Evolutionary conservation across 2,329 filamentous ascomycete genomes (phyloP).

Genomic region (Aureobasidium sp.): DNA sequence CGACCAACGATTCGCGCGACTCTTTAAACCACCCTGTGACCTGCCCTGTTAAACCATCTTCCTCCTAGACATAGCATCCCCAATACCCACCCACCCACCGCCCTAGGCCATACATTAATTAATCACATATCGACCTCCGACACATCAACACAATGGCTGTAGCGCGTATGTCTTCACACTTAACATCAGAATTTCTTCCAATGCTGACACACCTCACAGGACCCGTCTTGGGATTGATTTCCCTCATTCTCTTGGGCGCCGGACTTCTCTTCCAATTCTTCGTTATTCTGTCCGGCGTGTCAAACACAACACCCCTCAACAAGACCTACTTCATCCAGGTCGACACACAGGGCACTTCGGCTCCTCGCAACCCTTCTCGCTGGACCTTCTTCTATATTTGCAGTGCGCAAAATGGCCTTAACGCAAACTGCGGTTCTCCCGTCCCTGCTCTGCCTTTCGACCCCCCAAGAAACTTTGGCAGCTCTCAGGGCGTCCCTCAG

Average conservation of each 20-base stretch:
- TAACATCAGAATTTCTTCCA: constrained; percentile 34
- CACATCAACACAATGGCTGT: constrained; percentile 16
- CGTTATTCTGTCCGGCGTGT: constrained; percentile 54
- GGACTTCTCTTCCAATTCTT: constrained; percentile 59
- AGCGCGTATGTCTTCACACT: constrained; percentile 14
- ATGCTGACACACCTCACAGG: not conserved
- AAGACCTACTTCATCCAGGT: constrained; percentile 81
- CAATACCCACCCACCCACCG: not conserved
- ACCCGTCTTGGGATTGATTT: constrained; percentile 47
- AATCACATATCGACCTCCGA: not conserved
- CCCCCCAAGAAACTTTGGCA: constrained; percentile 54
- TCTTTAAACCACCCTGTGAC: constrained; percentile 11
- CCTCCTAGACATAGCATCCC: not conserved
- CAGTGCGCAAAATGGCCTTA: constrained; percentile 48
- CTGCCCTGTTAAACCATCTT: constrained; percentile 2
- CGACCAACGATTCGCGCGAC: not conserved
- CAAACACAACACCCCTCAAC: constrained; percentile 53
- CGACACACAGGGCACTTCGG: constrained; percentile 60
- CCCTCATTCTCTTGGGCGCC: constrained; percentile 56
- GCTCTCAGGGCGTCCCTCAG: constrained; percentile 45
- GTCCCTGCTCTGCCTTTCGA: constrained; percentile 62
- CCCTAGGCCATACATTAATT: constrained; percentile 3
- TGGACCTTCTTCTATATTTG: constrained; percentile 93
- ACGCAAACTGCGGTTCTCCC: constrained; percentile 54
- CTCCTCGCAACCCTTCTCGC: constrained; percentile 54